Percentiles rank a stretch among this genome's conserved stretches.
Evolutionary conservation across 2,329 filamentous ascomycete genomes (phyloP).

Genomic region (Clarireedia homoeocarpa): DNA sequence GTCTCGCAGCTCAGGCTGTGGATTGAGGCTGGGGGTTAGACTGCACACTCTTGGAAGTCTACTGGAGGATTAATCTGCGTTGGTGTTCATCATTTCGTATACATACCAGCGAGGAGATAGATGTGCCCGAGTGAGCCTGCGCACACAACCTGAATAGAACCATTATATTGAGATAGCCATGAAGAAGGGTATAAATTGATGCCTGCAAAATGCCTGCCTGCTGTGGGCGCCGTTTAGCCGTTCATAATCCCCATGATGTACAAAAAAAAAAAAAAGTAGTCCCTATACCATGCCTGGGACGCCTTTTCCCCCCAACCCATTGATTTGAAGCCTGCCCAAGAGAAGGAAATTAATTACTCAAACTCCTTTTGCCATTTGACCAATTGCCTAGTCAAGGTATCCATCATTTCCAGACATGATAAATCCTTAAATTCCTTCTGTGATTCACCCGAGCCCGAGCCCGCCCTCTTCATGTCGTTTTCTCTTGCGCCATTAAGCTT

Average conservation of each 20-base stretch:
- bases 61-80: no score
- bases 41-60: no score
- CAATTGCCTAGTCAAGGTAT: conserved; percentile 33
- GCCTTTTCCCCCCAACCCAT: background rate
- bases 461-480: conserved; percentile 29
- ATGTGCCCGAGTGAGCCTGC: no score
- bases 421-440: conserved; percentile 63
- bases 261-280: background rate
- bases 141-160: background rate
- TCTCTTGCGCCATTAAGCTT: conserved; percentile 32
- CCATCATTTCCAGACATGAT: conserved; percentile 38
- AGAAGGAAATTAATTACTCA: background rate
- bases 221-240: conserved; percentile 6
- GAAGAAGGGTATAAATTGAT: conserved; percentile 8
- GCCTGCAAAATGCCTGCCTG: background rate
- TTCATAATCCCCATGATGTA: conserved; percentile 9
- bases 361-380: conserved; percentile 31
- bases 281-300: background rate
- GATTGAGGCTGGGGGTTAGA: no score
- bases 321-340: background rate
- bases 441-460: conserved; percentile 15
- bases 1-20: no score
- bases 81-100: no score
- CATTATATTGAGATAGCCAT: conserved; percentile 8
- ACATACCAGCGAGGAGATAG: no score